Evolutionary conservation across 163 green algal species (phyloP), one percentile per base, ranked within the genome.

Genomic region (Prototheca cutis): DNA sequence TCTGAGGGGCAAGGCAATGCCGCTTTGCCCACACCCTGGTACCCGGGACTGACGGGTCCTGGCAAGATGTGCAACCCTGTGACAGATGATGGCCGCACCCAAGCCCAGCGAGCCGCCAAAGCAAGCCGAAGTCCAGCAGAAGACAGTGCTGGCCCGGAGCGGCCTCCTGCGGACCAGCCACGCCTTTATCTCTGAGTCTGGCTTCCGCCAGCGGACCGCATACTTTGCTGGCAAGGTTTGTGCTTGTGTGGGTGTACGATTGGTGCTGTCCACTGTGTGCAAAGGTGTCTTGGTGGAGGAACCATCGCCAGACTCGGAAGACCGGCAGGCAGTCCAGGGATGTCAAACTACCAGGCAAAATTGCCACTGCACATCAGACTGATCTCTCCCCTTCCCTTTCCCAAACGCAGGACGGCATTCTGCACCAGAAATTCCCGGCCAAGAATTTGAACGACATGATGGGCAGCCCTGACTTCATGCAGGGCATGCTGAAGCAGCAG

Each of bases 401-500:
- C 5, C 33, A 7, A 28, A 36, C n/a, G n/a, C 56, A 63, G 25
- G 40, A 40, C 39, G 90, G 90, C 3, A 40, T 94, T 3, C 84
- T 97, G 48, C 64, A 76, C 21, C 64, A 90, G 40, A 89, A 87
- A 62, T 53, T 78, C 4, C 59, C 83, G 53, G 70, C 68, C 2
- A 71, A 70, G 3, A 33, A 57, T 40, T 62, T 74, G 61, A 81
- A 95, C 57, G 83, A 93, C 48, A 62, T 90, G 75, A 74, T 93
- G 67, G 76, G 58, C 36, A 88, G 90, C 56, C 84, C 82, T 10
- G 87, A 81, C 61, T 72, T 93, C 55, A 91, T 95, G 85, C 82
- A 85, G 33, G 80, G 90, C 67, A 97, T 98, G 90, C 87, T 98
- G 81, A 97, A 95, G 76, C 90, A 96, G 71, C 93, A 95, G 67